Base-by-base conservation (phyloP, 441 rosid genomes). In the Biscutella laevigata region DNA sequence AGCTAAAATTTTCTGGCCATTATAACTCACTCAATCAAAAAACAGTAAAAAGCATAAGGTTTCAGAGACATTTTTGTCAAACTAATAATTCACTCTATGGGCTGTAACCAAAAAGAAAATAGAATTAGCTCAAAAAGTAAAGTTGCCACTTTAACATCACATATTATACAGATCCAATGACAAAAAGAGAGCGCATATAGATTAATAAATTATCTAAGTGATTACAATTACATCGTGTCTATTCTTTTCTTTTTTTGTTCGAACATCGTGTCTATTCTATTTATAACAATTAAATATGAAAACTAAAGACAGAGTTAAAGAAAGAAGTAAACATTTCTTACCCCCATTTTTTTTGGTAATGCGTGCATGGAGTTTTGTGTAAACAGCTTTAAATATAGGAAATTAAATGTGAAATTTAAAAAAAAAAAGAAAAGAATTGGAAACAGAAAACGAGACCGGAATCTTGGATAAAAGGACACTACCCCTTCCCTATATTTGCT, bases 401-500 rank as follows among this genome's bases (percentile, higher is more conserved):
- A 41, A 64, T 20, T 57, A 57, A 64, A 64, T 57, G 63, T 48
- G 13, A 64, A 29, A 45, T 14, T 6, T 5, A 16, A 29, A 17
- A 55, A 29, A 27, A 6, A 54, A 53, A 25, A 2, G 55, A 30
- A 46, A 42, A 6, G 47, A 32, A n/a, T n/a, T n/a, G n/a, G n/a
- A n/a, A n/a, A n/a, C n/a, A 58, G 71, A 59, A 68, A 53, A 52
- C 2, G 48, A 38, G 62, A 45, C 70, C 29, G 65, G 79, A 75
- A 77, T 71, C 72, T 68, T 67, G 64, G 64, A 65, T 73, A 57
- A 72, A 82, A 75, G 64, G 74, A 57, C 68, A 64, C 62, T 49
- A 24, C n/a, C 70, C 54, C 66, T 9, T 46, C 38, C 22, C 62
- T 52, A 15, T 53, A 42, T 58, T 51, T 58, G 47, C 45, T 59